phyloP scores from a whole-genome alignment of 2,329 filamentous ascomycete species.

The Hymenoscyphus occultus region DNA sequence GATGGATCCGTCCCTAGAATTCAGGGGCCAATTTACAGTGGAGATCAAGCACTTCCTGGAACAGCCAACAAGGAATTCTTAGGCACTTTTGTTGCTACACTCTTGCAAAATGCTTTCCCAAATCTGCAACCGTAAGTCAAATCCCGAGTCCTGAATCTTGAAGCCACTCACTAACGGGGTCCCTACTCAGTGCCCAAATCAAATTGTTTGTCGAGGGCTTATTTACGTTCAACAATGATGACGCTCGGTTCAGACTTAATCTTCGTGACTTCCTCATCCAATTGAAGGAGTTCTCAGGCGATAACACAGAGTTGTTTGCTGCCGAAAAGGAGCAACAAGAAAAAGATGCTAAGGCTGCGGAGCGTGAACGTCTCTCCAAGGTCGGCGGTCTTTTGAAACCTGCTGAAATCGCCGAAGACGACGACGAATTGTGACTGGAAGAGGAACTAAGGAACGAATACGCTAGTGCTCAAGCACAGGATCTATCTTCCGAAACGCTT shows the following conservation, averaged over 20 bases:
- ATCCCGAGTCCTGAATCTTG: neutral
- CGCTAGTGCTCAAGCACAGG: conserved; percentile 22
- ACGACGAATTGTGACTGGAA: conserved; percentile 84
- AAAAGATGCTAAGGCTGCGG: conserved; percentile 78
- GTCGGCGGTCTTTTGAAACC: conserved; percentile 95
- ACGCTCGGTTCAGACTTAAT: conserved; percentile 93
- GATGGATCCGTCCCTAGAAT: conserved; percentile 75
- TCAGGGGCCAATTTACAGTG: conserved; percentile 82
- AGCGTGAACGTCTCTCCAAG: conserved; percentile 89
- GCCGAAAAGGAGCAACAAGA: conserved; percentile 94
- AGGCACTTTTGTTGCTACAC: conserved; percentile 77
- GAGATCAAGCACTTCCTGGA: conserved; percentile 77
- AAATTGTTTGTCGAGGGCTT: conserved; percentile 84
- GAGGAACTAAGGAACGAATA: conserved; percentile 63
- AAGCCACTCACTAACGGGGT: conserved; percentile 40
- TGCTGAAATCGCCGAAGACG: conserved; percentile 85
- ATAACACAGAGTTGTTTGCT: conserved; percentile 89
- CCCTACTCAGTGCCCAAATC: conserved; percentile 68
- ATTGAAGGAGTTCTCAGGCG: conserved; percentile 92
- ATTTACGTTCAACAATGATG: conserved; percentile 82
- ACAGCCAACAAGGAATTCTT: conserved; percentile 91
- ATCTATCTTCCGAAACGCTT: conserved; percentile 16
- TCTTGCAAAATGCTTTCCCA: conserved; percentile 86
- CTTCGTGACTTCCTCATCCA: conserved; percentile 96
- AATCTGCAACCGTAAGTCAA: conserved; percentile 80